A percentile compares a stretch with the other conserved stretches of the same genome.
phyloP scores from a whole-genome alignment of 805 yeast genomes.

The Scheffersomyces coipomensis region DNA sequence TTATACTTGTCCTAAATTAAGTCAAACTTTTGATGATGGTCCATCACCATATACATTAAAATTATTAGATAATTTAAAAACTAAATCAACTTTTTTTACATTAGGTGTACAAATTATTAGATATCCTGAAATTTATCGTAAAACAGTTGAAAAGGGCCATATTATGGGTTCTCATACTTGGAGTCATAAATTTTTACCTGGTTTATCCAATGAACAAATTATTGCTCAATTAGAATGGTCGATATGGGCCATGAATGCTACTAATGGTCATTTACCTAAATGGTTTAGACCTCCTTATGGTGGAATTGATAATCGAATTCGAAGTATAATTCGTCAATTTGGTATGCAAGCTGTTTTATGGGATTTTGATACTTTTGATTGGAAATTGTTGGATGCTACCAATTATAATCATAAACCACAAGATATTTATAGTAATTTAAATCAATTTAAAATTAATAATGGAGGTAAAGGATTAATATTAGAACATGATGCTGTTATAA shows the following conservation, averaged over 20 bases:
- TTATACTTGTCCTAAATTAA: constrained; percentile 65
- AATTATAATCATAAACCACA: constrained; percentile 45
- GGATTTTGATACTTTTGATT: constrained; percentile 91
- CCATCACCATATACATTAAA: constrained; percentile 73
- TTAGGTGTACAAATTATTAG: constrained; percentile 79
- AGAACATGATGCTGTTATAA: constrained; percentile 77
- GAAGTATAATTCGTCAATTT: constrained; percentile 76
- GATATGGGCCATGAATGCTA: constrained; percentile 97
- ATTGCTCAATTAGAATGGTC: constrained; percentile 94
- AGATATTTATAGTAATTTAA: constrained; percentile 56
- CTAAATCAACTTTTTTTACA: constrained; percentile 76
- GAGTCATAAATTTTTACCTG: constrained; percentile 85
- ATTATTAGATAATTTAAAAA: constrained; percentile 51
- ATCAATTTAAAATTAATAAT: constrained; percentile 42
- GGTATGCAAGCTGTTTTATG: constrained; percentile 87
- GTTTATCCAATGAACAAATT: constrained; percentile 72
- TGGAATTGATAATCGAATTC: constrained; percentile 83
- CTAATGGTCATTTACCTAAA: constrained; percentile 80
- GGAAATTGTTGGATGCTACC: constrained; percentile 57
- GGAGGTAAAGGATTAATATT: constrained; percentile 62
- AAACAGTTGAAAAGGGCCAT: constrained; percentile 63
- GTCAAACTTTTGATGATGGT: constrained; percentile 95
- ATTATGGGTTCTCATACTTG: constrained; percentile 87
- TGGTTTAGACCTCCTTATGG: constrained; percentile 98
- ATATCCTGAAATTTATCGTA: constrained; percentile 69